A percentile compares a stretch with the other conserved stretches of the same genome.
These are phyloP conservation scores for Ramularia endophylla DNA, from an alignment of 2,329 filamentous ascomycete species.

Conservation along the genomic window DNA sequence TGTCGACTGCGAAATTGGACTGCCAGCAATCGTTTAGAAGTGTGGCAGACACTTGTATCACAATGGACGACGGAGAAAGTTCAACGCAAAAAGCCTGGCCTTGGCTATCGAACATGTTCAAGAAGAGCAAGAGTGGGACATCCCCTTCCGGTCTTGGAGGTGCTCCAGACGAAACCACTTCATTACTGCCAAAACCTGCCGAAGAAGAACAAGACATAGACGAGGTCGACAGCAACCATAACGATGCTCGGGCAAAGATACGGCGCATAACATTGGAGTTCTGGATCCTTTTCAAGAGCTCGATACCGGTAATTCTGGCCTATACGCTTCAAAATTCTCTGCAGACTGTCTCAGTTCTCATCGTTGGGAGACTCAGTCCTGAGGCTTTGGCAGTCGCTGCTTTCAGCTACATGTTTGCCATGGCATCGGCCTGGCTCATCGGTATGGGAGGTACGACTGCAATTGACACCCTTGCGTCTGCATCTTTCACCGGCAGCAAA, in stretches of 20 bases:
- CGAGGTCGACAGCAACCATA: conserved; percentile 28
- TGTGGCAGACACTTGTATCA: no score
- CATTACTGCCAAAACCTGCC: conserved; percentile 38
- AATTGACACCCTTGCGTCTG: conserved; percentile 77
- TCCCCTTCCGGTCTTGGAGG: no score
- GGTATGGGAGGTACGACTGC: conserved; percentile 81
- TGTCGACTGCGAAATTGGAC: no score
- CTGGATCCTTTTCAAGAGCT: conserved; percentile 60
- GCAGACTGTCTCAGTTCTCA: conserved; percentile 74
- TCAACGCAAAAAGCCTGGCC: no score
- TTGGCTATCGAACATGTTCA: no score
- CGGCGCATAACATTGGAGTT: conserved; percentile 53
- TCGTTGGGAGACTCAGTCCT: conserved; percentile 72
- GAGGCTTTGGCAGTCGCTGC: conserved; percentile 75
- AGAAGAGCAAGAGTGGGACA: no score
- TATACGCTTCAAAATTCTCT: conserved; percentile 82
- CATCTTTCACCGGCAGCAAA: conserved; percentile 72
- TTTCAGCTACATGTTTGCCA: conserved; percentile 91
- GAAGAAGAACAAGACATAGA: conserved; percentile 35
- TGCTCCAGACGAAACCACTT: conserved; percentile 36
- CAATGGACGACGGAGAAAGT: no score
- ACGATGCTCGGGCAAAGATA: conserved; percentile 27
- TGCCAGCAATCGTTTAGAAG: no score
- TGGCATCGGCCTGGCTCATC: conserved; percentile 82
- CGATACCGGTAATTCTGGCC: conserved; percentile 72